Percentiles rank a stretch among this genome's conserved stretches.
Conservation (phyloP, 2,329 filamentous ascomycete species). For the Colletotrichum karsti region DNA sequence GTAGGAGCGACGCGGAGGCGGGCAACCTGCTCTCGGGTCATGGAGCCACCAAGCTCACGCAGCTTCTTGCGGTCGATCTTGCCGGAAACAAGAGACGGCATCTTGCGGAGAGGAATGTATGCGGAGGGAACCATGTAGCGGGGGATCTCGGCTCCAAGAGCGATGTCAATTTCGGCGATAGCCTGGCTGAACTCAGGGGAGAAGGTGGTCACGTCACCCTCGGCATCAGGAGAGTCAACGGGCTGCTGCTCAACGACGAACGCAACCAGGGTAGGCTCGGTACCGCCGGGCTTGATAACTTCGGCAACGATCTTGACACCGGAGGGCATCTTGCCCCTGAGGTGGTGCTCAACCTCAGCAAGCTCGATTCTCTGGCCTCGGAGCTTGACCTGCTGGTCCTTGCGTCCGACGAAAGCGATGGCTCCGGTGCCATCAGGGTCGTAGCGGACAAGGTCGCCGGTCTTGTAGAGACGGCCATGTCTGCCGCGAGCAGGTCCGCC, state of each 20-base stretch:
- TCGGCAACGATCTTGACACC: slow-evolving; percentile 56
- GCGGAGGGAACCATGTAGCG: slow-evolving; percentile 58
- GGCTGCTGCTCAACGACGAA: slow-evolving; percentile 49
- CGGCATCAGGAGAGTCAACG: slow-evolving; percentile 26
- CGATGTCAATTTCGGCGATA: slow-evolving; percentile 39
- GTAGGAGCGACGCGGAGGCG: slow-evolving; percentile 39
- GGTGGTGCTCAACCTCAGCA: slow-evolving; percentile 60
- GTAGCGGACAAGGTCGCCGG: slow-evolving; percentile 67
- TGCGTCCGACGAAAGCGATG: slow-evolving; percentile 68
- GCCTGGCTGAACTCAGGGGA: slow-evolving; percentile 41
- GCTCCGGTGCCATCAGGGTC: slow-evolving; percentile 60
- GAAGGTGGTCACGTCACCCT: slow-evolving; percentile 36
- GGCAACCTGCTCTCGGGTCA: slow-evolving; percentile 50
- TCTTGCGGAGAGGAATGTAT: slow-evolving; percentile 53
- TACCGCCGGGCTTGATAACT: slow-evolving; percentile 54
- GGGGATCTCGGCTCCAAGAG: slow-evolving; percentile 44
- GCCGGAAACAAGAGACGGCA: slow-evolving; percentile 56
- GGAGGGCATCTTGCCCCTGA: slow-evolving; percentile 51
- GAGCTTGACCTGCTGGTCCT: slow-evolving; percentile 75
- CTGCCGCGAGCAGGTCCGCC: slow-evolving; percentile 48
- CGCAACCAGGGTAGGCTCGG: slow-evolving; percentile 54
- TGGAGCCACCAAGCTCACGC: slow-evolving; percentile 51
- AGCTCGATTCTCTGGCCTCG: slow-evolving; percentile 72
- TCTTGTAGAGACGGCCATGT: slow-evolving; percentile 62
- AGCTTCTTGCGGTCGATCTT: slow-evolving; percentile 59